A percentile compares a stretch with the other conserved stretches of the same genome.
Conservation (phyloP, 495 filamentous ascomycete species). For the Hypoxylon fragiforme region DNA sequence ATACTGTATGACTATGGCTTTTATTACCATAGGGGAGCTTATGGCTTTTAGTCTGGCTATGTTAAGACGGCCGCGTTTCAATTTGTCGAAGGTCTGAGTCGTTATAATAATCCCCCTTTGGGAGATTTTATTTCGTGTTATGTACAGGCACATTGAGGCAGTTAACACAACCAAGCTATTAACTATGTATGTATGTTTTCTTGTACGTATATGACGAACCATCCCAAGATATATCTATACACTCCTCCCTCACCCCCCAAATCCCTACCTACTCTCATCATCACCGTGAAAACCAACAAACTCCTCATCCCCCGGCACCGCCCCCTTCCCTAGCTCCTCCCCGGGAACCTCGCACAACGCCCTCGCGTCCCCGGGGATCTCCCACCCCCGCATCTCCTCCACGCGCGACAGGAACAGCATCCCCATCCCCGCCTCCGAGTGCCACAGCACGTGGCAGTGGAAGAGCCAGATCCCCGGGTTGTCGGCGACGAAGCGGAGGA, state of each 20-base stretch:
- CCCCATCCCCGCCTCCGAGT: conserved; percentile 59
- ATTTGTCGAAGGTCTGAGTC: too few species aligned
- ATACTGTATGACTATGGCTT: too few species aligned
- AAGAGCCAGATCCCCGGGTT: conserved; percentile 58
- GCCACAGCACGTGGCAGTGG: conserved; percentile 62
- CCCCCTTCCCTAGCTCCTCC: conserved; percentile 49
- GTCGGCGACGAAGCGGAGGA: conserved; percentile 50
- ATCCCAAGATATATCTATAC: too few species aligned
- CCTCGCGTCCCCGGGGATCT: conserved; percentile 48
- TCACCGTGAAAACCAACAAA: conserved; percentile 32
- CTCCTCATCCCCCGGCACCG: conserved; percentile 49
- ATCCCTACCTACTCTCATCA: neutral
- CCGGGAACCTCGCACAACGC: conserved; percentile 42
- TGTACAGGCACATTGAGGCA: too few species aligned
- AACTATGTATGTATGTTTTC: neutral
- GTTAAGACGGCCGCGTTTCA: too few species aligned
- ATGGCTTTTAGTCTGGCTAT: too few species aligned
- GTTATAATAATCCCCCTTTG: too few species aligned
- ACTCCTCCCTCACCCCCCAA: neutral
- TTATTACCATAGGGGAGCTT: too few species aligned
- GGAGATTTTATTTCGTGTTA: too few species aligned
- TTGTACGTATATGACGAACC: neutral
- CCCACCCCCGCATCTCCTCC: conserved; percentile 48
- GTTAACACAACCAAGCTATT: too few species aligned
- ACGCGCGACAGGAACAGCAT: conserved; percentile 60